Evolutionary conservation across 2,329 filamentous ascomycete genomes (phyloP), one percentile per base, ranked within the genome.

Genomic region (Talaromyces sp.): DNA sequence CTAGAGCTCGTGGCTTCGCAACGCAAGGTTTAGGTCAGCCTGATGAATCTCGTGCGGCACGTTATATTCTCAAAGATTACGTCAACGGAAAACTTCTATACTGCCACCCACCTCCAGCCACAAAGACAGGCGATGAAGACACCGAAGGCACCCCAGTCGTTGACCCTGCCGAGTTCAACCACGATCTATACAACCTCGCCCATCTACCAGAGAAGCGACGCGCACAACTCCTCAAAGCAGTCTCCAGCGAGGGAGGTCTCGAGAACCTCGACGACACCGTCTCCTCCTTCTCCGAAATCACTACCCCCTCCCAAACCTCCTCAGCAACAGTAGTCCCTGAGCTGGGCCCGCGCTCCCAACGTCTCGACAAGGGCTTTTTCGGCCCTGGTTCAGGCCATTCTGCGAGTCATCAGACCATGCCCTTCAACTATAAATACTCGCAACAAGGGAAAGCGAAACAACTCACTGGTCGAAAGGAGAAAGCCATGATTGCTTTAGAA

Each of bases 41-140:
- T 0, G 95, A 99, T 73, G 93, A 97, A 81, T 96, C 93, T 1
- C 87, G 95, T 71, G 95, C 95, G 7, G 93, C 94, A 4, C 87
- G 95, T 62, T 90, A 92, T 70, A 85, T 99, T 16, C 85, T 99
- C 31, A 99, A 99, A 77, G 95, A 99, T 80, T 99, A 98, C 73
- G 95, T 99, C 70, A 96, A 90, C 75, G 95, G 95, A 68, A 98
- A 97, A 80, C 86, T 99, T 0, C 85, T 98, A 6, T 98, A 90
- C 81, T 95, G 93, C 70, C 89, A 94, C 72, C 93, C 95, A 4
- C 95, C 95, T 0, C 93, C 93, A 0, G 60, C 68, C 2, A 63
- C 67, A 9, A 64, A 66, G 24, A 81, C 81, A 4, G 35, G 33
- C 8, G 85, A 89, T 35, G 83, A 7, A 24, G 62, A 64, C 22